Conservation (phyloP, 176 grass and related monocot genomes). For the Sorghum bicolor region DNA sequence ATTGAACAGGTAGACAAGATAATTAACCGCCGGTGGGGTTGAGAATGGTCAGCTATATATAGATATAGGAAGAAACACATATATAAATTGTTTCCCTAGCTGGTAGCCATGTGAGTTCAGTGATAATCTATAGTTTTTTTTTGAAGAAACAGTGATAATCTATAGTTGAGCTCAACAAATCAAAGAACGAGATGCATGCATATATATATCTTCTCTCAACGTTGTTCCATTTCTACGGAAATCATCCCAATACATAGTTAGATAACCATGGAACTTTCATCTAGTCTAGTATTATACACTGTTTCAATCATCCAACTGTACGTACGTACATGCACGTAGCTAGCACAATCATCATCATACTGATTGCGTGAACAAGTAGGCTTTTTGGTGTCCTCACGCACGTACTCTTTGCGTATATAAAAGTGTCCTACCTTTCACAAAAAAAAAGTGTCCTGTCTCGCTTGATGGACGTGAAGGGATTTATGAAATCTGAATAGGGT, state of each 20-base stretch:
- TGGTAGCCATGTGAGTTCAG: too few relatives aligned
- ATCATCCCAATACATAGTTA: background rate
- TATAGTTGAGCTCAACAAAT: background rate
- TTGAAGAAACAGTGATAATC: too few relatives aligned
- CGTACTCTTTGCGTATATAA: background rate
- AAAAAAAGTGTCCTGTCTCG: background rate
- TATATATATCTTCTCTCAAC: background rate
- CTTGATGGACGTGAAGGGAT: background rate
- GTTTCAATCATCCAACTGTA: background rate
- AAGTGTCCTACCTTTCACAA: background rate
- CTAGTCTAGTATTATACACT: background rate
- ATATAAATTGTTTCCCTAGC: too few relatives aligned
- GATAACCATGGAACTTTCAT: background rate
- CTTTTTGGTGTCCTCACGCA: background rate
- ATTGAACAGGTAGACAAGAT: too few relatives aligned
- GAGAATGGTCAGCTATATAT: too few relatives aligned
- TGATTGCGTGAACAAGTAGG: background rate
- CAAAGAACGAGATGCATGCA: background rate
- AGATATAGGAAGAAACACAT: too few relatives aligned
- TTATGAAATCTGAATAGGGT: background rate
- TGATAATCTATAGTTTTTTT: too few relatives aligned
- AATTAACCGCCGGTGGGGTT: too few relatives aligned
- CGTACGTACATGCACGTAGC: background rate
- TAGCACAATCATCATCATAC: background rate
- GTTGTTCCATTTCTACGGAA: background rate